Evolutionary conservation across 2,329 filamentous ascomycete genomes (phyloP), one percentile per base, ranked within the genome.

Genomic region (Pezicula radicicola): DNA sequence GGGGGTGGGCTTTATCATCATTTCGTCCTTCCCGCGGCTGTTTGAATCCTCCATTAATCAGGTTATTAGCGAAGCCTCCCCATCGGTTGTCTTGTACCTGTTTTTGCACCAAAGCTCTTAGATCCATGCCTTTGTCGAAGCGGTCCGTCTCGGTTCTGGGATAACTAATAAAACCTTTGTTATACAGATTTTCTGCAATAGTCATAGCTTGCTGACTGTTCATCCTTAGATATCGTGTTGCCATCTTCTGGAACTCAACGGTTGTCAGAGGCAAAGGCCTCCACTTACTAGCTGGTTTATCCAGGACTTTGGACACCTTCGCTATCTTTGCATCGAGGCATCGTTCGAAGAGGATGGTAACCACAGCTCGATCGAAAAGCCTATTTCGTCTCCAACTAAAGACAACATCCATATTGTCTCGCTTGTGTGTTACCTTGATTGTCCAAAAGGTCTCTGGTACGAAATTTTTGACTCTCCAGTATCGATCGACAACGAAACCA

Each of bases 1-100:
- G 94, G 25, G 94, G 94, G 71, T 99, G 94, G 0, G 94, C 94
- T 70, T 96, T 94, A 70, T 99, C 94, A 68, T 99, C 96, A 67
- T 97, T 84, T 49, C 84, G 81, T 4, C 94, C 94, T 59, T 87
- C 81, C 40, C 93, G 84, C 16, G 94, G 94, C 59, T 88, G 86
- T 44, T 83, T 82, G 67, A 96, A 97, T 8, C 77, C 86, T 3
- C 91, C 91, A 56, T 87, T 78, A 28, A 89, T 73, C 9, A 97
- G 78, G 16, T 77, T 77, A 66, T 88, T 87, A 4, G 93, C 91
- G 68, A 92, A 96, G 18, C 72, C 67, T 0, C 91, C 91, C 94
- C 93, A 99, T 56, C 78, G 73, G 40, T 75, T 73, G 64, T 91
- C 89, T 53, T 85, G 84, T 1, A 82, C 84, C 68, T 99, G 94